Evolutionary conservation across 202 grass and related monocot species (phyloP).

Genomic region (Carex arenaria): DNA sequence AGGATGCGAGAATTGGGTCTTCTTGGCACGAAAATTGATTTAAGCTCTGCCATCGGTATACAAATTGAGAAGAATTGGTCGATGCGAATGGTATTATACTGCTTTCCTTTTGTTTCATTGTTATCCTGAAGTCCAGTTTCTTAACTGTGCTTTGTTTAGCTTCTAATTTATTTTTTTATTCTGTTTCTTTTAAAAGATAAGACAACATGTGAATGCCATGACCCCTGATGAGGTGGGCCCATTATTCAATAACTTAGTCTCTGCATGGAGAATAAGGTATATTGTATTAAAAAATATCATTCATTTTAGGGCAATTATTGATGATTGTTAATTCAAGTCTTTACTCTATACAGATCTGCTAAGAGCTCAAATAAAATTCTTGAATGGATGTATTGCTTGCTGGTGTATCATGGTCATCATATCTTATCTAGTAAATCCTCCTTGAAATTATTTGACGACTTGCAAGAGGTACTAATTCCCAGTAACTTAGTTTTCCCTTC

Average conservation of each 20-base stretch:
- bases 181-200: slow-evolving; percentile 52
- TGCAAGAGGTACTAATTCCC: slow-evolving; percentile 59
- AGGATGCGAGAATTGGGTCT: slow-evolving; percentile 54
- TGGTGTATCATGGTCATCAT: slow-evolving; percentile 62
- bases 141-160: not conserved
- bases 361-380: slow-evolving; percentile 48
- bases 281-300: not conserved
- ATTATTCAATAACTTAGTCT: slow-evolving; percentile 60
- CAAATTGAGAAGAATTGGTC: slow-evolving; percentile 39
- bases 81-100: slow-evolving; percentile 59
- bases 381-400: slow-evolving; percentile 77
- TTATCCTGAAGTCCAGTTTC: slow-evolving; percentile 6
- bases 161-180: slow-evolving; percentile 18
- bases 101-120: slow-evolving; percentile 10
- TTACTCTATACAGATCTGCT: slow-evolving; percentile 48
- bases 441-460: slow-evolving; percentile 36
- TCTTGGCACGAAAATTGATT: slow-evolving; percentile 34
- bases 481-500: not conserved
- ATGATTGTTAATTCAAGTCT: slow-evolving; percentile 14
- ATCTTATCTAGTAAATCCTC: slow-evolving; percentile 54
- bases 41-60: slow-evolving; percentile 28
- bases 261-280: slow-evolving; percentile 78
- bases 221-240: slow-evolving; percentile 58
- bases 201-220: slow-evolving; percentile 56
- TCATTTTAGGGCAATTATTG: not conserved